phyloP scores from a whole-genome alignment of 1,284 basidiomycete genomes.

The Microbotryum scabiosae region DNA sequence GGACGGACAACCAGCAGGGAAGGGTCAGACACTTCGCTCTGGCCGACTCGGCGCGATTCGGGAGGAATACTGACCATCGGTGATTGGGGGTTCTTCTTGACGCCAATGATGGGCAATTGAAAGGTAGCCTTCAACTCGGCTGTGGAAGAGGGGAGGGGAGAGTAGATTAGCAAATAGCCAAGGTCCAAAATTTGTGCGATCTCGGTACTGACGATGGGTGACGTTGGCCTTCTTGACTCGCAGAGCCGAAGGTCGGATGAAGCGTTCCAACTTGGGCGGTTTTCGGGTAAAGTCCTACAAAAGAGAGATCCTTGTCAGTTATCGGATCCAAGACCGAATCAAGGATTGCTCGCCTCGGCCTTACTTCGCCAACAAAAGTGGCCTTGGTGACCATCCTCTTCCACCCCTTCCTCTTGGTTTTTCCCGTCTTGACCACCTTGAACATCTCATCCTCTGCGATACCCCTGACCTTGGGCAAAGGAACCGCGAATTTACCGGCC shows the following conservation, averaged over 20 bases:
- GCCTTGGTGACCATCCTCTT: slow-evolving; percentile 99
- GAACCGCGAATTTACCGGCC: slow-evolving; percentile 95
- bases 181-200: neutral
- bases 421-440: slow-evolving; percentile 97
- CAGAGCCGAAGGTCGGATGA: slow-evolving; percentile 93
- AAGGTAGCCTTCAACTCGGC: slow-evolving; percentile 97
- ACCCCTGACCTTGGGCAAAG: slow-evolving; percentile 90
- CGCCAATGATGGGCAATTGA: slow-evolving; percentile 93
- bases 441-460: slow-evolving; percentile 99
- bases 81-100: slow-evolving; percentile 99
- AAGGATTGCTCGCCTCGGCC: neutral
- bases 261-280: slow-evolving; percentile 98
- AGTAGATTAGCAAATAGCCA: neutral
- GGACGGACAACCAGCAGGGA: neutral
- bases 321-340: too few relatives aligned
- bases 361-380: slow-evolving; percentile 73
- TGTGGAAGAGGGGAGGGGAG: slow-evolving; percentile 37
- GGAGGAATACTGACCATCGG: slow-evolving; percentile 69
- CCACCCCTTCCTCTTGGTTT: slow-evolving; percentile 94
- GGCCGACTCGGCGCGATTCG: too few relatives aligned
- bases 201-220: slow-evolving; percentile 75
- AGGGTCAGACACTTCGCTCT: neutral
- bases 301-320: too few relatives aligned
- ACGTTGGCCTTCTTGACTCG: slow-evolving; percentile 98
- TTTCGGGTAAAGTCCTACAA: slow-evolving; percentile 88